Conservation (phyloP, 805 yeast species). For the Priceomyces melissophilus region DNA sequence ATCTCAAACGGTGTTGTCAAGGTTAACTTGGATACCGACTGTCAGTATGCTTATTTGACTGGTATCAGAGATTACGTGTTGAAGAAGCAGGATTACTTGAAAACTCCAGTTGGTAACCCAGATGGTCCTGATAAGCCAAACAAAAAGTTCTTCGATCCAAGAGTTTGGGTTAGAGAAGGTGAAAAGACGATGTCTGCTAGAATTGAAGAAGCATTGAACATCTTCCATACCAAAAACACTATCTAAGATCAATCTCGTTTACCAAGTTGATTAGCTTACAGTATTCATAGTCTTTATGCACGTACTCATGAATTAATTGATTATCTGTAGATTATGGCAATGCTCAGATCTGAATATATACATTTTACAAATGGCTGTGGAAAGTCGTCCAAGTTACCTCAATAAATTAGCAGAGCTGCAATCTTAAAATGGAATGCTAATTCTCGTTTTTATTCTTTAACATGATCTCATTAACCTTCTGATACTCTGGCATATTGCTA, state of each 20-base stretch:
- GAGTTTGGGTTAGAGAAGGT: slow-evolving; percentile 99
- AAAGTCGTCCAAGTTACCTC: no score
- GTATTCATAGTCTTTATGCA: no score
- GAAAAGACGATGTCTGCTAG: slow-evolving; percentile 95
- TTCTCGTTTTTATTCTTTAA: slow-evolving; percentile 1
- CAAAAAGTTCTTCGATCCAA: slow-evolving; percentile 99
- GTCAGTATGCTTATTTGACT: slow-evolving; percentile 94
- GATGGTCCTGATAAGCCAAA: slow-evolving; percentile 98
- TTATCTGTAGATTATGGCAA: no score
- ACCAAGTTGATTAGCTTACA: no score
- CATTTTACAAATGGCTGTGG: no score
- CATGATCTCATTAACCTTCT: slow-evolving; percentile 17
- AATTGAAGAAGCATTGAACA: slow-evolving; percentile 75
- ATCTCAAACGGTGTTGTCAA: slow-evolving; percentile 94
- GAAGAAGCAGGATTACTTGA: slow-evolving; percentile 91
- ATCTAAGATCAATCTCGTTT: slow-evolving; percentile 28
- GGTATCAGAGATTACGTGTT: slow-evolving; percentile 98
- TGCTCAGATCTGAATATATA: no score
- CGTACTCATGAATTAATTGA: no score
- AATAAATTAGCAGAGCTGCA: no score
- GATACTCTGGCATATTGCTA: slow-evolving; percentile 41
- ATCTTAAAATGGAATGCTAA: background rate
- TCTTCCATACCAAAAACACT: slow-evolving; percentile 79
- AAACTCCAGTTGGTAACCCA: slow-evolving; percentile 95
- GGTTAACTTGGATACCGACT: slow-evolving; percentile 98